phyloP scores from a whole-genome alignment of 2,329 filamentous ascomycete genomes.

The Cladosporium sp. region DNA sequence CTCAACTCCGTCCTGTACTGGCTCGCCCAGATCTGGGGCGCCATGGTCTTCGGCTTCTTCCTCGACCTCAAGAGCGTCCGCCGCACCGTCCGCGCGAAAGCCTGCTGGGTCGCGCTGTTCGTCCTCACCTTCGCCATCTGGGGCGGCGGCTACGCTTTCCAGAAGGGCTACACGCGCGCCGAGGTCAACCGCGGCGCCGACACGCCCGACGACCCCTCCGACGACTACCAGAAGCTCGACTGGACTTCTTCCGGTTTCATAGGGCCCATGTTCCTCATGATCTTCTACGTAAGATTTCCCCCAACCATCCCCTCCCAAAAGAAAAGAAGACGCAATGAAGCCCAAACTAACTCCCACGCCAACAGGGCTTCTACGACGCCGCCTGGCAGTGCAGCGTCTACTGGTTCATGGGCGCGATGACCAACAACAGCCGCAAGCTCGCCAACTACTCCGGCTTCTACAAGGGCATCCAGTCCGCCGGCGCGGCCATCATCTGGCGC shows the following conservation, averaged over 20 bases:
- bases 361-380: conserved; percentile 9
- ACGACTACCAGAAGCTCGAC: conserved; percentile 45
- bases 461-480: conserved; percentile 85
- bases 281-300: conserved; percentile 60
- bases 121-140: conserved; percentile 69
- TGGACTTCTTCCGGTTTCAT: conserved; percentile 63
- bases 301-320: too few relatives aligned
- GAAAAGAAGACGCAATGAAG: background rate
- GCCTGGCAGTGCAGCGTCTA: conserved; percentile 11
- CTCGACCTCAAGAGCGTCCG: conserved; percentile 56
- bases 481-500: conserved; percentile 68
- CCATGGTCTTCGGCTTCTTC: conserved; percentile 63
- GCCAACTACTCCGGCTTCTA: conserved; percentile 90
- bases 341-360: background rate
- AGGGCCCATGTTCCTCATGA: conserved; percentile 80
- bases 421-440: conserved; percentile 85
- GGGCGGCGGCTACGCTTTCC: conserved; percentile 77
- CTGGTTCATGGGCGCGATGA: conserved; percentile 82
- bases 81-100: conserved; percentile 62
- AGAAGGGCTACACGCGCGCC: conserved; percentile 52
- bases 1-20: conserved; percentile 74
- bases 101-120: conserved; percentile 56
- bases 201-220: conserved; percentile 13
- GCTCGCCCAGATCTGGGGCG: conserved; percentile 69
- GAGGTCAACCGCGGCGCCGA: conserved; percentile 18